Conservation (phyloP, 2,329 filamentous ascomycete genomes). For the Hymenoscyphus albidus region DNA sequence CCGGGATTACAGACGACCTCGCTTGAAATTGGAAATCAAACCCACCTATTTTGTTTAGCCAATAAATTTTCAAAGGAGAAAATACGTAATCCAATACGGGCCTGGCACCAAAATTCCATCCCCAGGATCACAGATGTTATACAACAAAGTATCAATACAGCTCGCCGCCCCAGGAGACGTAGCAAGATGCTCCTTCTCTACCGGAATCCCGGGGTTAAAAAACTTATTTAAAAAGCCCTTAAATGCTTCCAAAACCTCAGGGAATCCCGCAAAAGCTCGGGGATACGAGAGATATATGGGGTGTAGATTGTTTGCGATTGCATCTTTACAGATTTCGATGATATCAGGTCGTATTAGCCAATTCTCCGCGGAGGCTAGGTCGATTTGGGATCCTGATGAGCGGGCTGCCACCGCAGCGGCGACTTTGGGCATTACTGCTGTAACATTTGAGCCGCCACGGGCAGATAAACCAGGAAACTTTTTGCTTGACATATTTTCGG, state of each 20-base stretch:
- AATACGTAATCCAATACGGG: slow-evolving; percentile 22
- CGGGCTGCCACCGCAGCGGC: background rate
- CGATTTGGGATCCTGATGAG: slow-evolving; percentile 9
- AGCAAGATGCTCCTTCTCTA: slow-evolving; percentile 14
- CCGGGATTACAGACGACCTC: slow-evolving; percentile 3
- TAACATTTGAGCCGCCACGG: slow-evolving; percentile 10
- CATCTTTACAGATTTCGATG: slow-evolving; percentile 16
- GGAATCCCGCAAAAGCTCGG: slow-evolving; percentile 11
- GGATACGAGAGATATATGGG: slow-evolving; percentile 16
- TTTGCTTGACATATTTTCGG: background rate
- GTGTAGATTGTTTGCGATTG: slow-evolving; percentile 12
- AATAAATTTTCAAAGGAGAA: too few species aligned
- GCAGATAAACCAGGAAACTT: background rate
- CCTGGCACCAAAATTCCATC: slow-evolving; percentile 21
- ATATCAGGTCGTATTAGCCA: slow-evolving; percentile 22
- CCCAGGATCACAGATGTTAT: slow-evolving; percentile 20
- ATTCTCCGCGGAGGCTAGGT: slow-evolving; percentile 22
- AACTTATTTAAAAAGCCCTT: slow-evolving; percentile 20
- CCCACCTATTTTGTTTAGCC: background rate
- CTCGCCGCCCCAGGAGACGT: slow-evolving; percentile 16
- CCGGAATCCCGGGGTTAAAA: slow-evolving; percentile 18
- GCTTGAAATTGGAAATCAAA: slow-evolving; percentile 11
- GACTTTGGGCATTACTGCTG: slow-evolving; percentile 14
- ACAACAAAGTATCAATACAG: slow-evolving; percentile 21
- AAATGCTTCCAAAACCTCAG: slow-evolving; percentile 10